These are phyloP conservation scores for Boletus rufocinnamomeus DNA, from an alignment of 768 basidiomycete species.

Conservation along the genomic window DNA sequence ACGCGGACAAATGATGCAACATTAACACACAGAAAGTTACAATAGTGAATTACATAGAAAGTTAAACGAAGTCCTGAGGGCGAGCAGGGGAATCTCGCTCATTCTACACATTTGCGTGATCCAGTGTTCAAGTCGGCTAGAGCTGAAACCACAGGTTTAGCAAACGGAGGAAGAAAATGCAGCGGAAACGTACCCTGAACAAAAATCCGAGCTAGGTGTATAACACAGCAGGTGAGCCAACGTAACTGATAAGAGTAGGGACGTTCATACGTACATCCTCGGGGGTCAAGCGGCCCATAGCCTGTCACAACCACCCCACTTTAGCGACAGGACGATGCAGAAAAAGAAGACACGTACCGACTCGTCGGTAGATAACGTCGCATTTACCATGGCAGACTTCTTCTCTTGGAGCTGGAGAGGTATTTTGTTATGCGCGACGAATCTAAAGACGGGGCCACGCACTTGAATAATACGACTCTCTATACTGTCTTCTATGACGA, in stretches of 20 bases:
- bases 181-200: constrained; percentile 43
- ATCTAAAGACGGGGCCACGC: constrained; percentile 10
- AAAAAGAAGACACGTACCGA: constrained; percentile 48
- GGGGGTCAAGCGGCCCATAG: constrained; percentile 92
- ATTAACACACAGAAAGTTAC: background rate
- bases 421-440: background rate
- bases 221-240: constrained; percentile 7
- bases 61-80: background rate
- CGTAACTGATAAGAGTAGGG: background rate
- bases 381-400: constrained; percentile 94
- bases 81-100: background rate
- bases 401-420: constrained; percentile 84
- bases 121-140: constrained; percentile 9
- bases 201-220: constrained; percentile 43
- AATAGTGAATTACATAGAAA: background rate
- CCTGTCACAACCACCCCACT: constrained; percentile 41
- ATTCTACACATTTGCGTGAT: background rate
- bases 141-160: constrained; percentile 16
- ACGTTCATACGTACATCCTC: constrained; percentile 57
- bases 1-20: background rate
- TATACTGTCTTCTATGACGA: constrained; percentile 95
- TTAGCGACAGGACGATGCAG: constrained; percentile 12
- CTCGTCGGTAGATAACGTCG: constrained; percentile 80
- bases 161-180: background rate
- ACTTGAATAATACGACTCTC: constrained; percentile 93